Conservation (phyloP, 1,284 basidiomycete genomes). For the Ceratobasidium sp. region DNA sequence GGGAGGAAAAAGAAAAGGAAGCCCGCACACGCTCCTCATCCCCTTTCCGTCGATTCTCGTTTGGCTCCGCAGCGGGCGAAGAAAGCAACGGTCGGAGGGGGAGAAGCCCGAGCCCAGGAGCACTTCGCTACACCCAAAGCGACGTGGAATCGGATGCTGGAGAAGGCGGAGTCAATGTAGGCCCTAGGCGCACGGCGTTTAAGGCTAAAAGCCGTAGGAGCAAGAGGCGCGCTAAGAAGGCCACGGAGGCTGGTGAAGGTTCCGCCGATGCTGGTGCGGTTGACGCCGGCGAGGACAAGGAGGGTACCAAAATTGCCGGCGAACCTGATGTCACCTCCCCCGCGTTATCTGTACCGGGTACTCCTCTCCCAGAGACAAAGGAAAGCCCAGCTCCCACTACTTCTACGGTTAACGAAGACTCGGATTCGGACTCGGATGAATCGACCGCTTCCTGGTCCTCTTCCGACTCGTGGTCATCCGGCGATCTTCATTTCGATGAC, state of each 20-base stretch:
- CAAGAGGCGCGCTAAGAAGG: conserved; percentile 47
- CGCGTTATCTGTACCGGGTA: conserved; percentile 27
- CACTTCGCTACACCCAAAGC: conserved; percentile 76
- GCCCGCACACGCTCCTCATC: conserved; percentile 43
- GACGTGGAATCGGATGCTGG: conserved; percentile 74
- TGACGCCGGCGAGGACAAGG: conserved; percentile 58
- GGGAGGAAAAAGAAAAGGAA: conserved; percentile 38
- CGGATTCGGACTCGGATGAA: conserved; percentile 43
- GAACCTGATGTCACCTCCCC: conserved; percentile 40
- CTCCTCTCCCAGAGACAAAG: conserved; percentile 47
- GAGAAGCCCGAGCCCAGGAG: conserved; percentile 70
- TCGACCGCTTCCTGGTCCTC: conserved; percentile 29
- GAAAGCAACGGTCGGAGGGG: conserved; percentile 19
- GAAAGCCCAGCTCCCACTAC: conserved; percentile 32
- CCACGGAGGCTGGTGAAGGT: conserved; percentile 59
- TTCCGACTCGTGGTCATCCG: conserved; percentile 59
- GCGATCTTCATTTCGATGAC: conserved; percentile 78
- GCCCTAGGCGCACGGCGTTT: conserved; percentile 57
- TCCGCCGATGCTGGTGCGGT: conserved; percentile 66
- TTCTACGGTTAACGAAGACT: conserved; percentile 53
- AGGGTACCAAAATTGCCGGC: conserved; percentile 56
- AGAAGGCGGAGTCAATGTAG: conserved; percentile 62
- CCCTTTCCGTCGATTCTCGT: conserved; percentile 46
- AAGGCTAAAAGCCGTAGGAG: conserved; percentile 53
- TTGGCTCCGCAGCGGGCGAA: conserved; percentile 37